Base-by-base conservation (phyloP, 306 rosid species). In the Trifolium pratense region DNA sequence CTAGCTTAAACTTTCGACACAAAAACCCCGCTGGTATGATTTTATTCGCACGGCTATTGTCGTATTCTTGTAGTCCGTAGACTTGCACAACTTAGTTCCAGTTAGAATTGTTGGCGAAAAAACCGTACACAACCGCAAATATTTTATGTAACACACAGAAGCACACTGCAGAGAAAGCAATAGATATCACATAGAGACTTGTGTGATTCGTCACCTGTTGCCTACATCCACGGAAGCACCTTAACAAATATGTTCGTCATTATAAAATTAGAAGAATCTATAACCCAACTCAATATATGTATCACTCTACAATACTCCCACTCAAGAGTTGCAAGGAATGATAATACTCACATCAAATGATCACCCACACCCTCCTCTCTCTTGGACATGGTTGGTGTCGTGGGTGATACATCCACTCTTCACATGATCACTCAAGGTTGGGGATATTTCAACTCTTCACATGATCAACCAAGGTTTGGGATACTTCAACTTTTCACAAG, bases 11-110 rank as follows among this genome's bases (percentile, higher is more conserved):
- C 26, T 65, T n/a, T 65, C 21, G 1, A 39, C 43, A 63, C 13
- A 45, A 67, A 52, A 68, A 52, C 52, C 65, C 62, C 18, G 37
- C 39, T 75, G 73, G 62, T 55, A 69, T 56, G 71, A 61, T 56
- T 78, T 56, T 37, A 29, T 36, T 9, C 1, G 8, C 4, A 51
- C 1, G 49, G 49, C 16, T 43, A 43, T 13, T 43, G n/a, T 4
- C 49, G n/a, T 43, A 43, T 2, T 43, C 16, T 43, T 43, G 49
- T 43, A 43, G 7, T 13, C 49, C 5, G 5, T 43, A 43, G 7
- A 16, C 13, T 13, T 13, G 49, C 49, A 43, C 49, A 13, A 43
- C 49, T 43, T 7, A 43, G 49, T 12, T 13, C 2, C 16, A 13
- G 16, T 43, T 43, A 43, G 16, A 4, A 13, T 43, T 13, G 16